phyloP scores from a whole-genome alignment of 2,329 filamentous ascomycete genomes.

The Colletotrichum sp. region DNA sequence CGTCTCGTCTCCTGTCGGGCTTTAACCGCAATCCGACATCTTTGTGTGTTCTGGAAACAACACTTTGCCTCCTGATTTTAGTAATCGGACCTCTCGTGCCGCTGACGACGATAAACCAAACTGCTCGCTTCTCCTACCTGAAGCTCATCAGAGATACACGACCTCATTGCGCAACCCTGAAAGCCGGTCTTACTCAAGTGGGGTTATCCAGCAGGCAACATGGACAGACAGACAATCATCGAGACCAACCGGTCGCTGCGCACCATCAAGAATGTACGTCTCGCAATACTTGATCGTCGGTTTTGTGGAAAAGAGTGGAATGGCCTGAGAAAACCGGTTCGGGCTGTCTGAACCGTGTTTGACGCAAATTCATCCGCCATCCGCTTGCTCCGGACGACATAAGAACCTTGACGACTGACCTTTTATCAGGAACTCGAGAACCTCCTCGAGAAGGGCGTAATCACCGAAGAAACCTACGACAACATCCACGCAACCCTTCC shows the following conservation, averaged over 20 bases:
- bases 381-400: not conserved
- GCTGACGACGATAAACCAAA: not conserved
- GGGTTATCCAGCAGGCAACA: constrained; percentile 19
- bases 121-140: not conserved
- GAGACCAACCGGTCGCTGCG: constrained; percentile 85
- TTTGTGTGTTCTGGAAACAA: constrained; percentile 18
- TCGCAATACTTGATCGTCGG: not conserved
- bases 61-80: not conserved
- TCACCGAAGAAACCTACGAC: constrained; percentile 77
- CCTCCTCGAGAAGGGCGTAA: constrained; percentile 81
- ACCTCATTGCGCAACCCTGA: not conserved
- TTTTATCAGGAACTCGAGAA: constrained; percentile 84
- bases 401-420: not conserved
- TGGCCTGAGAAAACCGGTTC: not conserved
- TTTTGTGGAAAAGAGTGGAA: not conserved
- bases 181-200: not conserved
- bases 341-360: not conserved
- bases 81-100: not conserved
- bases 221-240: constrained; percentile 63
- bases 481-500: constrained; percentile 78
- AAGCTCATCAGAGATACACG: not conserved
- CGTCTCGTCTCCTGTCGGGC: constrained; percentile 12
- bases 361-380: not conserved
- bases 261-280: constrained; percentile 80
- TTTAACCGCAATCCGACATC: not conserved